Evolutionary conservation across 768 basidiomycete genomes (phyloP), one percentile per base, ranked within the genome.

Genomic region (Trametes elegans): DNA sequence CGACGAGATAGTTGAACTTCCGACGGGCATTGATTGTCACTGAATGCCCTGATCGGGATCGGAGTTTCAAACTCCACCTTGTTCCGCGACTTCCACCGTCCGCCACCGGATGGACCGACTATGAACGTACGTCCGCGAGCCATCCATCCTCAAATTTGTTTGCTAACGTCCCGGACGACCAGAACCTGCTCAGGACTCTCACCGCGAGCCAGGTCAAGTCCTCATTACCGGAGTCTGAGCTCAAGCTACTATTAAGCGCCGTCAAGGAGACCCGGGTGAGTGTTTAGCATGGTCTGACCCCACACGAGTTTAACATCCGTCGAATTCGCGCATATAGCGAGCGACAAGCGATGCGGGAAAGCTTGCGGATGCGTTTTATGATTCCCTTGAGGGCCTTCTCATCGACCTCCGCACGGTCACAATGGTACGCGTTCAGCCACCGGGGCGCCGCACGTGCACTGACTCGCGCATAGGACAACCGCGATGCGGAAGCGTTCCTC

Each of bases 181-280:
- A 96, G 94, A 93, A 96, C 74, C 87, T 97, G 70, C 80, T 96
- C 43, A 82, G 88, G 75, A 90, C 90, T 49, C 81, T 97, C 67
- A 88, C 91, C 36, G 83, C 84, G 69, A 85, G 85, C 69, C 84
- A 84, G 61, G 78, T 84, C 66, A 85, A 82, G 71, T 72, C 82
- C 57, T 72, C 74, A 47, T 70, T 79, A 47, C 76, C 80, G 44
- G 81, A 85, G 61, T 76, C 80, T 53, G 90, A 93, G 74, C 84
- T 97, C 62, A 87, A 84, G 68, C 79, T 88, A 59, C 79, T 97
- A 41, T 75, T 97, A 62, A 84, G 82, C 60, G 83, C 88, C 64
- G 90, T 96, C 65, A 93, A 90, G 78, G 90, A 93, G 65, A 83
- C 81, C 66, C 84, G 93, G 74, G 94, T 95, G 73, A 71, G 91